Base-by-base conservation (phyloP, 1,284 basidiomycete genomes). In the Leccinum griseonigrum region DNA sequence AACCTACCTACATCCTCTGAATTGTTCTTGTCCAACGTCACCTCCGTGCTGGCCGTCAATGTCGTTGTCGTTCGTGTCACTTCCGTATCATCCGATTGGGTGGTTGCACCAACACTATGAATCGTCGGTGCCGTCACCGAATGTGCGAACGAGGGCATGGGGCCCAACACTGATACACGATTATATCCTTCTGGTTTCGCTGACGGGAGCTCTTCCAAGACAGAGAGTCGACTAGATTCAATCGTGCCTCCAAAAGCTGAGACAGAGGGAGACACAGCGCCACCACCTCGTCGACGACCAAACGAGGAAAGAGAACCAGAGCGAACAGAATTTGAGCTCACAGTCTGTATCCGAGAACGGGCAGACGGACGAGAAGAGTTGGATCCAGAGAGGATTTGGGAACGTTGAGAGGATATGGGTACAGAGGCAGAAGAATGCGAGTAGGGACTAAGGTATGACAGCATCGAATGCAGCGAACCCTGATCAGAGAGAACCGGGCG, bases 401-500 rank as follows among this genome's bases (percentile, higher is more conserved):
- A 66, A 67, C 76, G 67, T 54, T 69, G 67, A 63, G 78, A 65
- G 59, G 81, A 83, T 13, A 78, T 74, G 1, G 85, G 78, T 1
- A 78, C 83, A 5, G 87, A 88, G 52, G 83, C 82, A 16, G 77
- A 77, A 48, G 79, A 78, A 31, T 71, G 73, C 2, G 80, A 75
- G 43, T 71, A 65, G 0, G 84, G 82, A 64, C 76, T 77, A 18
- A 85, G 36, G 62, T 82, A 81, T 1, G 85, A 86, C 31, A 76
- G 78, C 77, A 83, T 80, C 0, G 86, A 88, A 67, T 86, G 82
- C 16, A 89, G 69, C 1, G 87, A 89, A 31, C 80, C 84, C 64
- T 81, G 78, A 66, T 88, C 85, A 29, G 87, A 86, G n/a, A 60
- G 68, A 62, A 68, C 61, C 52, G 68, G 71, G 34, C 77, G 77